Evolutionary conservation across 2,329 filamentous ascomycete species (phyloP).

Genomic region (Xylariaceae sp.): DNA sequence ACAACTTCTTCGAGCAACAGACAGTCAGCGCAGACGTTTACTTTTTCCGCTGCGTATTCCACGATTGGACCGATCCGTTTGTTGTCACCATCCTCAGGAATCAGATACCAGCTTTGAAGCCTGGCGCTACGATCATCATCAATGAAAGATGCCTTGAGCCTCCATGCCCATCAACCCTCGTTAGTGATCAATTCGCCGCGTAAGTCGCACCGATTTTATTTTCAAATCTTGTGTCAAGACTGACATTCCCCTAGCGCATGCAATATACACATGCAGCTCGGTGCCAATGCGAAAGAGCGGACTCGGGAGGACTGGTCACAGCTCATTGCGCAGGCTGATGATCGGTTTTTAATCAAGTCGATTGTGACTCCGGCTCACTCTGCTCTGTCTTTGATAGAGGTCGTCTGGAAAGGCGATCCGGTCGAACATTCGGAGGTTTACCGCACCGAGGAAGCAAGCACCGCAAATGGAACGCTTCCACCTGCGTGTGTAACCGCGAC

Average conservation of each 20-base stretch:
- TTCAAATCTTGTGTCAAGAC: not conserved
- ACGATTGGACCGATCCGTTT: constrained; percentile 17
- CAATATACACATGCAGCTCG: constrained; percentile 13
- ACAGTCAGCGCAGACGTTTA: constrained; percentile 14
- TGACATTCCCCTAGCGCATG: constrained; percentile 4
- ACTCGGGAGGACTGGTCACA: constrained; percentile 12
- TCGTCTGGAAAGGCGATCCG: constrained; percentile 7
- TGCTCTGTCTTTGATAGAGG: constrained; percentile 12
- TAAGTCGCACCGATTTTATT: constrained; percentile 4
- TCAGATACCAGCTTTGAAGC: constrained; percentile 17
- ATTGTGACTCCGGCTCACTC: constrained; percentile 12
- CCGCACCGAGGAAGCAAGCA: no score
- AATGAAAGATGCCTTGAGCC: constrained; percentile 14
- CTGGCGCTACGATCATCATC: constrained; percentile 14
- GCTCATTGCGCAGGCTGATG: constrained; percentile 11
- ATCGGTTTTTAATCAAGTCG: constrained; percentile 7
- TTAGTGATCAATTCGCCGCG: constrained; percentile 3
- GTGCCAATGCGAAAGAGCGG: constrained; percentile 17
- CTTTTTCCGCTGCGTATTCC: constrained; percentile 17
- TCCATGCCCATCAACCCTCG: not conserved
- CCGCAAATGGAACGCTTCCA: no score
- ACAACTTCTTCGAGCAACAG: constrained; percentile 18
- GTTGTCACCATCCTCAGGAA: constrained; percentile 12
- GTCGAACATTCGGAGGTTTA: not conserved
- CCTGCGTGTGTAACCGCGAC: no score